Conservation (phyloP, 495 filamentous ascomycete genomes). For the Penicillium daleae region DNA sequence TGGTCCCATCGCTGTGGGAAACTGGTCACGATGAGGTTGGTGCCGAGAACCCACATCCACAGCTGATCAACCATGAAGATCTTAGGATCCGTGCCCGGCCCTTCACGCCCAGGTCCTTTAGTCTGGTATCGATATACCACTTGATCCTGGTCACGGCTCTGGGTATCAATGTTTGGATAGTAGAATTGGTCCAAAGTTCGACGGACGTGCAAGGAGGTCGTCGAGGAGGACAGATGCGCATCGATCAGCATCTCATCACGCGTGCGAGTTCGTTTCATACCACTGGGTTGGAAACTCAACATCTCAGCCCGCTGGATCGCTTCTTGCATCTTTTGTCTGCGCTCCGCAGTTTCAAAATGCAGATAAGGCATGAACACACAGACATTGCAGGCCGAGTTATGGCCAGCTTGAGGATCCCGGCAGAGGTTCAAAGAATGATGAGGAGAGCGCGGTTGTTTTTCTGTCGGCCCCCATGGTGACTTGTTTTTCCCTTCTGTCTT, state of each 20-base stretch:
- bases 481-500: slow-evolving; percentile 47
- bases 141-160: slow-evolving; percentile 67
- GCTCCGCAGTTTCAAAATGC: slow-evolving; percentile 65
- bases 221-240: slow-evolving; percentile 58
- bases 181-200: slow-evolving; percentile 73
- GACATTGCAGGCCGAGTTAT: slow-evolving; percentile 48
- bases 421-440: slow-evolving; percentile 29
- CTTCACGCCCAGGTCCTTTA: slow-evolving; percentile 32
- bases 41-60: slow-evolving; percentile 72
- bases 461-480: slow-evolving; percentile 21
- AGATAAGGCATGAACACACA: slow-evolving; percentile 72
- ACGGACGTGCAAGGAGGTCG: slow-evolving; percentile 64
- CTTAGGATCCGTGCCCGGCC: slow-evolving; percentile 56
- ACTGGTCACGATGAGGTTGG: slow-evolving; percentile 66
- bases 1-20: slow-evolving; percentile 74
- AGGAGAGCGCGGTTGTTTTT: slow-evolving; percentile 28
- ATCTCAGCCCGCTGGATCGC: slow-evolving; percentile 57
- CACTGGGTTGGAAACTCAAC: slow-evolving; percentile 28
- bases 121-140: slow-evolving; percentile 70
- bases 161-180: slow-evolving; percentile 72
- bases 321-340: slow-evolving; percentile 61
- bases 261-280: slow-evolving; percentile 36
- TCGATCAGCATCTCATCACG: slow-evolving; percentile 67
- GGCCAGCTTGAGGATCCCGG: slow-evolving; percentile 30
- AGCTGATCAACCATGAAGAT: slow-evolving; percentile 78